These are phyloP conservation scores for Scytalidium lignicola DNA, from an alignment of 2,329 filamentous ascomycete genomes.

Conservation along the genomic window DNA sequence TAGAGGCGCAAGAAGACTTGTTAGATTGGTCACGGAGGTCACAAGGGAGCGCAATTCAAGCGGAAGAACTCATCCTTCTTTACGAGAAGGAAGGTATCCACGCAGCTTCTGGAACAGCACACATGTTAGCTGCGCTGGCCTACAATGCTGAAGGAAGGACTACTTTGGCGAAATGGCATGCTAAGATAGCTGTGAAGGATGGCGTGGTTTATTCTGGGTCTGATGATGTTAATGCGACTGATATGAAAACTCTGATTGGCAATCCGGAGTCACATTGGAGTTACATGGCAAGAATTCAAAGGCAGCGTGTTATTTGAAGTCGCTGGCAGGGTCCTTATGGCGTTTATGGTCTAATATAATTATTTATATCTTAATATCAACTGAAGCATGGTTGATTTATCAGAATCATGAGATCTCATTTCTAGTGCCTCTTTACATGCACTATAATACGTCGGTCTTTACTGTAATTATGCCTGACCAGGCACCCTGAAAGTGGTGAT, in stretches of 20 bases:
- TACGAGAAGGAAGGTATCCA: constrained; percentile 31
- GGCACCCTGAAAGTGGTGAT: background rate
- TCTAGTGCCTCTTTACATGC: background rate
- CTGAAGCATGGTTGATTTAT: background rate
- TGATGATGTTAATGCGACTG: constrained; percentile 20
- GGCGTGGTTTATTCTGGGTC: constrained; percentile 25
- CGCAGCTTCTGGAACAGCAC: constrained; percentile 27
- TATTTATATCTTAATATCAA: background rate
- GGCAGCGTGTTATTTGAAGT: background rate
- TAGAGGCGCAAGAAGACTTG: constrained; percentile 26
- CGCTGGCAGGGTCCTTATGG: background rate
- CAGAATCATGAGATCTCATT: background rate
- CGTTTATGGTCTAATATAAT: background rate
- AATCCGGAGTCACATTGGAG: constrained; percentile 26
- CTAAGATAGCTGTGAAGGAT: constrained; percentile 23
- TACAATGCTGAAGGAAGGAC: constrained; percentile 32
- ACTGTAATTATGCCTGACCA: background rate
- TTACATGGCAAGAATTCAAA: constrained; percentile 8
- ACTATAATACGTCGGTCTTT: background rate
- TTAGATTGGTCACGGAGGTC: constrained; percentile 29
- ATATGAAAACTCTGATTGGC: constrained; percentile 30
- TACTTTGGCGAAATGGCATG: constrained; percentile 28
- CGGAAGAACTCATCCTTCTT: constrained; percentile 32
- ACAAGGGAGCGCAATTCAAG: constrained; percentile 28
- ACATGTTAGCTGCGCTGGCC: constrained; percentile 36